Conservation (phyloP, 345 rosid genomes). For the Syzygium jambos region DNA sequence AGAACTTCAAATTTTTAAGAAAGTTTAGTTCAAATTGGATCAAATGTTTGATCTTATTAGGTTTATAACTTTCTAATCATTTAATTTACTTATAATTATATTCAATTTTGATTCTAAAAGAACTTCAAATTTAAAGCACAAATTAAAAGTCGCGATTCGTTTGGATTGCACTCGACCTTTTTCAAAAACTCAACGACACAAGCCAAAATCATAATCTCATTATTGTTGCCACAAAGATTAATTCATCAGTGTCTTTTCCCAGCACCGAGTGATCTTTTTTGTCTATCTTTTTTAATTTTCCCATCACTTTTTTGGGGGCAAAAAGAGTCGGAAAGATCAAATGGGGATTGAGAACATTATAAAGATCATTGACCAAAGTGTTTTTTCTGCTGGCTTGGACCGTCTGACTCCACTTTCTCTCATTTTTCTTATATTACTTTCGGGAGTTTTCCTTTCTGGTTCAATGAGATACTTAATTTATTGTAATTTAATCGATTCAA, state of each 20-base stretch:
- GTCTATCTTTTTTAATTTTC: neutral
- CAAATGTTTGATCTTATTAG: neutral
- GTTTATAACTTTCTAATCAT: neutral
- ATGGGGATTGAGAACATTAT: neutral
- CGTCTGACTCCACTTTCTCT: neutral
- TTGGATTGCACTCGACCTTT: neutral
- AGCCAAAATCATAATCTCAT: neutral
- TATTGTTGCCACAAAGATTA: neutral
- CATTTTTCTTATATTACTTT: neutral
- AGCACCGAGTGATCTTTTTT: neutral
- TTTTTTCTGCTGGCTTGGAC: neutral
- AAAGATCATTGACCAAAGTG: neutral
- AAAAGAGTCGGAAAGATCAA: neutral
- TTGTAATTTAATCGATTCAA: neutral
- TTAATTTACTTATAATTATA: neutral
- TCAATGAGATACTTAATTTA: neutral
- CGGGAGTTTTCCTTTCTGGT: neutral
- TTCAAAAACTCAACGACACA: neutral
- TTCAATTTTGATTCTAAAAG: neutral
- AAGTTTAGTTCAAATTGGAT: neutral
- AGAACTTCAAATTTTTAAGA: neutral
- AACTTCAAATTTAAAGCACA: neutral
- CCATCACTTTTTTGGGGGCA: neutral
- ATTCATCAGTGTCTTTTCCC: neutral
- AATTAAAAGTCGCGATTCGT: neutral